Evolutionary conservation across 176 grass and related monocot genomes (phyloP), one percentile per base, ranked within the genome.

Genomic region (Alloteropsis semialata): DNA sequence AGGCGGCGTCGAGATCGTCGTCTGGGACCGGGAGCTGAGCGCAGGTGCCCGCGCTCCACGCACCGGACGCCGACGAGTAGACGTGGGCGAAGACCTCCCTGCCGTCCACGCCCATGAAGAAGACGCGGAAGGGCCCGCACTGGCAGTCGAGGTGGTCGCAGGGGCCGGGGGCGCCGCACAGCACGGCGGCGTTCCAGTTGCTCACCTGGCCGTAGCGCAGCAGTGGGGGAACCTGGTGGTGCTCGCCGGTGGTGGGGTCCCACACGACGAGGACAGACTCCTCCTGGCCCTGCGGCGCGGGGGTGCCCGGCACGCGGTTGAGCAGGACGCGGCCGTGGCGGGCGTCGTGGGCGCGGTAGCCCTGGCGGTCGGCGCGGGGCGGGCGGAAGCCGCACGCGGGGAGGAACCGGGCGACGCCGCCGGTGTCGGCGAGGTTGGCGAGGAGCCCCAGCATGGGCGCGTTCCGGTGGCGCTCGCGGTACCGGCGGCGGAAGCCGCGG

Each of bases 281-380:
- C 5, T 1, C n/a, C 5, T 28, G 3, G 38, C 9, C 8, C 3
- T 14, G 22, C 30, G 7, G 8, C 10, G 12, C 12, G 2, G 0
- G 12, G n/a, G 65, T 6, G 21, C 10, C 11, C n/a, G 1, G 6
- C 34, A 46, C 17, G 15, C 17, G 18, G 42, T 29, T 56, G 18
- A 79, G 10, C 24, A 86, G 75, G 75, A 86, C 66, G 18, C 55
- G 84, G 10, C 84, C 75, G 5, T 79, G 75, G 24, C 66, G 75
- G 12, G 39, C 66, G 66, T 69, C 66, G n/a, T 45, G 66, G 0
- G 66, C 66, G 39, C 43, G 69, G 41, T 49, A 46, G 15, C 28
- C 6, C 4, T 0, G 17, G 70, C 8, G 42, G 15, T 70, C 24
- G 24, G 5, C 22, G 67, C 0, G 3, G 27, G 1, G 8, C 4